These are phyloP conservation scores for Mucor mucedo DNA, from an alignment of 371 early-diverging fungal species.

Conservation along the genomic window DNA sequence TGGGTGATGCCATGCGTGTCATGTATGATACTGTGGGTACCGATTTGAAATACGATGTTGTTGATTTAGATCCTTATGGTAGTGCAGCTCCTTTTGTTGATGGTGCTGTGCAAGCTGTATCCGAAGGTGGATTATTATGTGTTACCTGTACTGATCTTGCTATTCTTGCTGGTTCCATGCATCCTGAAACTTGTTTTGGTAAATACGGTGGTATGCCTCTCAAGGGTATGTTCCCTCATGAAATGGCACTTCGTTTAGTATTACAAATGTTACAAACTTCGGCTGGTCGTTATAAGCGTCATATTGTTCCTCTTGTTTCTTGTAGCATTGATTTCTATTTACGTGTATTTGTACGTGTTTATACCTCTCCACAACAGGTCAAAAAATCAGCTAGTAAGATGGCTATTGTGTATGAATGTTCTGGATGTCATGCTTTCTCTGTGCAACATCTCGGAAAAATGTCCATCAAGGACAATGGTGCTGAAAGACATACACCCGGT, in stretches of 20 bases:
- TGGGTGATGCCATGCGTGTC: constrained; percentile 87
- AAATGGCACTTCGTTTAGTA: constrained; percentile 90
- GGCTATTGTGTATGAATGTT: constrained; percentile 83
- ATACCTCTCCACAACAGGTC: constrained; percentile 74
- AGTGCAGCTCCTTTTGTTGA: constrained; percentile 97
- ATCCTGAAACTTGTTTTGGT: constrained; percentile 90
- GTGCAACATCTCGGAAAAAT: constrained; percentile 75
- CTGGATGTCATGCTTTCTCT: constrained; percentile 78
- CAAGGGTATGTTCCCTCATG: constrained; percentile 82
- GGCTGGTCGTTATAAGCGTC: constrained; percentile 88
- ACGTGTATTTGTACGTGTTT: constrained; percentile 97
- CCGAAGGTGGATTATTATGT: constrained; percentile 95
- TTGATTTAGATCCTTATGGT: constrained; percentile 99
- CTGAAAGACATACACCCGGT: constrained; percentile 62
- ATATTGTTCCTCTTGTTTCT: constrained; percentile 92
- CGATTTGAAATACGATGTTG: constrained; percentile 74
- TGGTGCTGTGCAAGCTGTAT: constrained; percentile 93
- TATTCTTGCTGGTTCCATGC: constrained; percentile 91
- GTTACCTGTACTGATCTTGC: constrained; percentile 99
- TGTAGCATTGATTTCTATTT: constrained; percentile 99
- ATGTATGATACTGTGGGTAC: constrained; percentile 81
- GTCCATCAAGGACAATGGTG: constrained; percentile 50
- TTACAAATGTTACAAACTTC: constrained; percentile 85
- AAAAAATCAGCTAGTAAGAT: constrained; percentile 83
- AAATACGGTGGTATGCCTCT: constrained; percentile 96